These are phyloP conservation scores for Dendrobium huoshanense DNA, from an alignment of 106 monocot species.

Conservation along the genomic window DNA sequence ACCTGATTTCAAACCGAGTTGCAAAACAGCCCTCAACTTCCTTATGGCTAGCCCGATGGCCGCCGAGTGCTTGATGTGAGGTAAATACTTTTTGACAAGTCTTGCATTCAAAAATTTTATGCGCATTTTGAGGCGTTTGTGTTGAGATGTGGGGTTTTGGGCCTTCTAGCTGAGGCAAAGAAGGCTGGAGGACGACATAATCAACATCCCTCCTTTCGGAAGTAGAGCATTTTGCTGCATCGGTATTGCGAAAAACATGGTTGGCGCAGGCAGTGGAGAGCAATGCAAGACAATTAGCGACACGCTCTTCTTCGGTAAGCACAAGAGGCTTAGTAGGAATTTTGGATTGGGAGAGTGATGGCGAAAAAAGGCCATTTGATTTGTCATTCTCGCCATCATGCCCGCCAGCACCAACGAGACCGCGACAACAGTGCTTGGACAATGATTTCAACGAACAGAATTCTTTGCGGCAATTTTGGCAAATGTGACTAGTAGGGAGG, in stretches of 20 bases:
- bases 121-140: not conserved
- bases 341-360: no score
- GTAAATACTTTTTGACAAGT: slow-evolving; percentile 60
- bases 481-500: slow-evolving; percentile 11
- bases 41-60: slow-evolving; percentile 77
- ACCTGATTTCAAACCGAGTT: slow-evolving; percentile 13
- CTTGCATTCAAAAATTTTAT: slow-evolving; percentile 34
- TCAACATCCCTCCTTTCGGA: no score
- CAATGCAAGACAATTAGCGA: slow-evolving; percentile 74
- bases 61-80: slow-evolving; percentile 71
- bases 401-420: slow-evolving; percentile 6
- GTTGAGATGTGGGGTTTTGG: not conserved
- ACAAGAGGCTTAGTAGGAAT: no score
- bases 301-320: slow-evolving; percentile 62
- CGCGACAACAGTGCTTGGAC: slow-evolving; percentile 55
- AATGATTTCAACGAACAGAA: slow-evolving; percentile 61
- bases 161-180: no score
- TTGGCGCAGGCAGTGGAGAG: slow-evolving; percentile 39
- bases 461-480: slow-evolving; percentile 47
- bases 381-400: not conserved
- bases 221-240: not conserved
- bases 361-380: no score
- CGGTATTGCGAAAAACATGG: slow-evolving; percentile 8
- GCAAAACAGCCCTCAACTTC: slow-evolving; percentile 77
- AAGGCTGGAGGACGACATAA: no score